phyloP scores from a whole-genome alignment of 306 rosid species.

The Quercus parvula region DNA sequence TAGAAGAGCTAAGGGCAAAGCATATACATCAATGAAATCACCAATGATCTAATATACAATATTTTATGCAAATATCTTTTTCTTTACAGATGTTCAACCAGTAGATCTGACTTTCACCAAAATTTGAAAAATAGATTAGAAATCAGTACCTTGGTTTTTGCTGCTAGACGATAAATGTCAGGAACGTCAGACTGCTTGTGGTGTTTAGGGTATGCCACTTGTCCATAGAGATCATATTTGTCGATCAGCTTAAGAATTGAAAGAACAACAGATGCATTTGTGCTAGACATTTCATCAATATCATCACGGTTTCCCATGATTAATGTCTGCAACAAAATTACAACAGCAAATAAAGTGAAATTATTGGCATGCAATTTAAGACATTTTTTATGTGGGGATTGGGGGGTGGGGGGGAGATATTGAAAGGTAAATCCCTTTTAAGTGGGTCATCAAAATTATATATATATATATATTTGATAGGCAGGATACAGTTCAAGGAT shows the following conservation, averaged over 20 bases:
- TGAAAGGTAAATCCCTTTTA: not conserved
- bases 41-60: not conserved
- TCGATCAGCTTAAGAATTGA: constrained; percentile 56
- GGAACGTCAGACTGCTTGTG: constrained; percentile 65
- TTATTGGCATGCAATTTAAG: not conserved
- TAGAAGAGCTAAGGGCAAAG: not conserved
- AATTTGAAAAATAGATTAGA: constrained; percentile 3
- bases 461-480: not conserved
- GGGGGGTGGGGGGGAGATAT: not conserved
- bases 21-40: not conserved
- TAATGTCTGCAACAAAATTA: constrained; percentile 37
- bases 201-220: constrained; percentile 62
- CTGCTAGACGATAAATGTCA: constrained; percentile 57
- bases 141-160: constrained; percentile 50
- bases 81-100: not conserved
- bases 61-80: not conserved
- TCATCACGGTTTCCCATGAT: constrained; percentile 64
- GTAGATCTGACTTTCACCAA: not conserved
- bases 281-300: constrained; percentile 55
- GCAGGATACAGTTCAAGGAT: constrained; percentile 2
- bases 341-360: not conserved
- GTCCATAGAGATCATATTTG: constrained; percentile 58
- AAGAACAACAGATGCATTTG: constrained; percentile 57
- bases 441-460: not conserved
- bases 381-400: not conserved